phyloP scores from a whole-genome alignment of 345 rosid genomes.

The Aquilaria yunnanensis region DNA sequence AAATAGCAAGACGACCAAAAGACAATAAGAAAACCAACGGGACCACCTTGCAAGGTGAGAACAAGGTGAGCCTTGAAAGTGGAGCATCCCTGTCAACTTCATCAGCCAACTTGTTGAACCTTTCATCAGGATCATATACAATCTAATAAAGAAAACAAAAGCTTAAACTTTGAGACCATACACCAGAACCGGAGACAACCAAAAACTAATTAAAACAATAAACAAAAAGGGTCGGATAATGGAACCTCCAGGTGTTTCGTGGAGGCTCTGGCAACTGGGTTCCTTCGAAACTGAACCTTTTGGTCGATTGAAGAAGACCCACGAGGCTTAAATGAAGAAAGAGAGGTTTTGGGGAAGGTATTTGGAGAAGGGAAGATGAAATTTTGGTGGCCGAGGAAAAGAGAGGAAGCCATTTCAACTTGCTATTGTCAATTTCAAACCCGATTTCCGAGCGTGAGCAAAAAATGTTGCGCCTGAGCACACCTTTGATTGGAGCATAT shows the following conservation, averaged over 20 bases:
- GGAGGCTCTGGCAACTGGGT: conserved; percentile 40
- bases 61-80: conserved; percentile 81
- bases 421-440: too few relatives aligned
- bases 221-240: not conserved
- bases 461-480: too few relatives aligned
- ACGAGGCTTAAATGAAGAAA: conserved; percentile 17
- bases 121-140: conserved; percentile 81
- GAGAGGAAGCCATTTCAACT: conserved; percentile 36
- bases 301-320: conserved; percentile 21
- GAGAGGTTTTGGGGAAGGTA: conserved; percentile 24
- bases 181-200: not conserved
- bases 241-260: conserved; percentile 54
- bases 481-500: too few relatives aligned
- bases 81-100: conserved; percentile 79
- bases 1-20: not conserved
- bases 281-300: conserved; percentile 27
- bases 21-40: conserved; percentile 7
- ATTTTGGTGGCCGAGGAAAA: conserved; percentile 37
- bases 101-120: conserved; percentile 65
- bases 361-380: conserved; percentile 19
- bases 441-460: too few relatives aligned
- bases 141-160: conserved; percentile 29
- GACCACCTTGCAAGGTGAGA: conserved; percentile 95
- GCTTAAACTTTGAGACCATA: not conserved
- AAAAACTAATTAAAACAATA: not conserved